Percentiles rank a stretch among this genome's conserved stretches.
Conservation (phyloP, 768 basidiomycete species). For the Suillus fuscotomentosus region DNA sequence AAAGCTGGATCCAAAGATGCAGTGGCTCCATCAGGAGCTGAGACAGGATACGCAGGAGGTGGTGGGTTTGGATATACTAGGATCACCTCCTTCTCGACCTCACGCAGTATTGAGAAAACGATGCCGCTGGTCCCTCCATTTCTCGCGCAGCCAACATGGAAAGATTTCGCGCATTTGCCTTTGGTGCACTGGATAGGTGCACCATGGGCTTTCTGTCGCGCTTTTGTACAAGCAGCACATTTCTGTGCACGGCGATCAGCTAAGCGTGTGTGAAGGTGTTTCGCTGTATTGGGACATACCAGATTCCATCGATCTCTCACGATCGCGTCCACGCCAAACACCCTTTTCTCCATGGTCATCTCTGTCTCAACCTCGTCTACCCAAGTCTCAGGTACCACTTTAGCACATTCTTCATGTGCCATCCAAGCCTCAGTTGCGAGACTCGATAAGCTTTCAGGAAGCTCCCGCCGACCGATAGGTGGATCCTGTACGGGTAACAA, state of each 20-base stretch:
- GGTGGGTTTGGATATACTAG: constrained; percentile 43
- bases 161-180: constrained; percentile 91
- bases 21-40: constrained; percentile 7
- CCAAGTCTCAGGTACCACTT: constrained; percentile 89
- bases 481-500: constrained; percentile 70
- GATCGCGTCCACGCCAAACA: constrained; percentile 86
- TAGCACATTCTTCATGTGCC: constrained; percentile 82
- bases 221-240: constrained; percentile 84
- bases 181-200: constrained; percentile 91
- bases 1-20: neutral
- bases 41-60: constrained; percentile 1
- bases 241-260: constrained; percentile 52
- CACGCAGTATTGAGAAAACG: constrained; percentile 58
- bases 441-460: constrained; percentile 35
- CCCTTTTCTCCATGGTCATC: constrained; percentile 41
- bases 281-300: constrained; percentile 44
- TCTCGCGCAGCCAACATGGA: constrained; percentile 89
- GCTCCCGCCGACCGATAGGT: constrained; percentile 54
- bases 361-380: constrained; percentile 63
- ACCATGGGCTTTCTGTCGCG: constrained; percentile 63
- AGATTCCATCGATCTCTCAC: constrained; percentile 92
- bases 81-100: constrained; percentile 82
- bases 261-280: neutral
- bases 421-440: constrained; percentile 47
- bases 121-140: constrained; percentile 52